phyloP scores from a whole-genome alignment of 2,329 filamentous ascomycete species.

The Cucurbitaria berberidis region DNA sequence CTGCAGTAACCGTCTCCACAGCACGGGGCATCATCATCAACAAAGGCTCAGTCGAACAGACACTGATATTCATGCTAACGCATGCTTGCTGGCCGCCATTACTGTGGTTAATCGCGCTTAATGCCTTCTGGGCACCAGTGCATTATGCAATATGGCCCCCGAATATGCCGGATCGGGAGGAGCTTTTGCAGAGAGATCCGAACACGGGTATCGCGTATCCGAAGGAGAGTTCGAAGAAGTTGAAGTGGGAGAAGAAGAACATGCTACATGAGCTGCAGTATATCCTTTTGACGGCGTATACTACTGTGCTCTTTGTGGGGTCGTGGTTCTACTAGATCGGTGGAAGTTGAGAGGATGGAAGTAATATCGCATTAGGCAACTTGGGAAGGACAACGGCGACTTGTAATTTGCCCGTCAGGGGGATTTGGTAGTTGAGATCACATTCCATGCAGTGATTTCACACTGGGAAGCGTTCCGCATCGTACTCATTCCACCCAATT shows the following conservation, averaged over 20 bases:
- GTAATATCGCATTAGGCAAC: no score
- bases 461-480: no score
- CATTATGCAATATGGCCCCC: conserved; percentile 12
- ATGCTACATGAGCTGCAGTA: conserved; percentile 10
- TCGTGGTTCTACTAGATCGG: conserved; percentile 4
- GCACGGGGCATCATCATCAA: conserved; percentile 11
- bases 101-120: conserved; percentile 10
- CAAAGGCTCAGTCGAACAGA: conserved; percentile 6
- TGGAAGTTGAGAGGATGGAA: no score
- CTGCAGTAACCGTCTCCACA: conserved; percentile 6
- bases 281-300: conserved; percentile 6
- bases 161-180: conserved; percentile 11
- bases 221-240: conserved; percentile 5
- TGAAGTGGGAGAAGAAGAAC: conserved; percentile 10
- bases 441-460: no score
- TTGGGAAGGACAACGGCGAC: no score
- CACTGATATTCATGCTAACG: conserved; percentile 10
- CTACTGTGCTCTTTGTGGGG: conserved; percentile 7
- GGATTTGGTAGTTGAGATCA: no score
- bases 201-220: conserved; percentile 9
- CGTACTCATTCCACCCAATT: no score
- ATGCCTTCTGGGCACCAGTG: conserved; percentile 6
- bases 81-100: conserved; percentile 13
- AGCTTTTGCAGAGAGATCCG: conserved; percentile 6
- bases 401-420: no score